Evolutionary conservation across 768 basidiomycete species (phyloP).

Genomic region (Russula sp.): DNA sequence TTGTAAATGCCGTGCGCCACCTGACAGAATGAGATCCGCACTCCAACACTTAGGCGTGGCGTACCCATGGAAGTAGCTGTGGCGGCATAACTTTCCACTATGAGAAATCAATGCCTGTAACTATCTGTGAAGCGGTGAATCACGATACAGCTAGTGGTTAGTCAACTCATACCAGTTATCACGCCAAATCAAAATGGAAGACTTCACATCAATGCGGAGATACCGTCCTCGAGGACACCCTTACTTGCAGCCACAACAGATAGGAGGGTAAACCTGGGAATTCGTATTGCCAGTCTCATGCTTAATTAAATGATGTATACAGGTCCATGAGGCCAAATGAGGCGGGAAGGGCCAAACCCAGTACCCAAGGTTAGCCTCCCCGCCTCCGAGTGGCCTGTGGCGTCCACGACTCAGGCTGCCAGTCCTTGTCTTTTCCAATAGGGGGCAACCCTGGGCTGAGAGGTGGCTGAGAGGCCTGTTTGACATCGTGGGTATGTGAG

Average conservation of each 20-base stretch:
- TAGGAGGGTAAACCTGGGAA: neutral
- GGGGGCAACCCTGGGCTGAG: conserved; percentile 5
- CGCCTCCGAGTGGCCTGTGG: conserved; percentile 12
- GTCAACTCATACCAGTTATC: neutral
- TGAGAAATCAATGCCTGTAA: neutral
- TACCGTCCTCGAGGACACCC: neutral
- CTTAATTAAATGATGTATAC: neutral
- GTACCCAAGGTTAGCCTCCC: conserved; percentile 5
- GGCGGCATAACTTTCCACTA: neutral
- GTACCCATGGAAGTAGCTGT: neutral
- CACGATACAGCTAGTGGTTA: neutral
- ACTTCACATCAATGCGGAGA: neutral
- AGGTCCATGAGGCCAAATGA: neutral
- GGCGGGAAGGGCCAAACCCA: neutral
- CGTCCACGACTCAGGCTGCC: conserved; percentile 29
- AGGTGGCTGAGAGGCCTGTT: neutral
- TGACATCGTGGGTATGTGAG: neutral
- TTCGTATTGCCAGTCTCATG: neutral
- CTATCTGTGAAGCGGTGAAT: neutral
- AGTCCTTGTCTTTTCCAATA: conserved; percentile 20
- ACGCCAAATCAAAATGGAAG: neutral
- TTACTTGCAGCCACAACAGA: neutral
- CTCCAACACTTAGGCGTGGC: neutral
- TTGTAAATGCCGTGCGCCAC: neutral
- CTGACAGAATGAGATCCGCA: neutral